Percentiles rank a stretch among this genome's conserved stretches.
phyloP scores from a whole-genome alignment of 1,284 basidiomycete species.

The Neonothopanus nambi region DNA sequence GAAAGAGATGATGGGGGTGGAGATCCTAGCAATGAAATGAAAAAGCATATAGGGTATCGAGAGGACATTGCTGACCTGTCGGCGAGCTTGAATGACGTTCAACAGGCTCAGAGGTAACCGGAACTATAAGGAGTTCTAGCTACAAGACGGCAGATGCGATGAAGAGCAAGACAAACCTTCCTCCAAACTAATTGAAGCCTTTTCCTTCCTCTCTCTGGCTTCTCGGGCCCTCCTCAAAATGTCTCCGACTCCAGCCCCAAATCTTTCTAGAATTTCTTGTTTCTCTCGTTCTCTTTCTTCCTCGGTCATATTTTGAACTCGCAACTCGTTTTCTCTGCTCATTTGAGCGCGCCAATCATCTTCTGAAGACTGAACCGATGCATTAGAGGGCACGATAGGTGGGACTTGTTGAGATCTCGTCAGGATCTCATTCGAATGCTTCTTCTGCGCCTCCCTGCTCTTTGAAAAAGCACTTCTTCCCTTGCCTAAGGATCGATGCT shows the following conservation, averaged over 20 bases:
- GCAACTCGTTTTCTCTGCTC: slow-evolving; percentile 53
- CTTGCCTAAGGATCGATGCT: slow-evolving; percentile 48
- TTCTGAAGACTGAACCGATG: neutral
- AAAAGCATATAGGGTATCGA: neutral
- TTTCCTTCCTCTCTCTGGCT: slow-evolving; percentile 35
- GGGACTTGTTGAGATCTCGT: slow-evolving; percentile 1
- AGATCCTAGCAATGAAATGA: neutral
- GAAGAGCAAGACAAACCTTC: neutral
- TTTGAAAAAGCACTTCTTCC: slow-evolving; percentile 61
- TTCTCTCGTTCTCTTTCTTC: slow-evolving; percentile 60
- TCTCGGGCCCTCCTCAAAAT: slow-evolving; percentile 55
- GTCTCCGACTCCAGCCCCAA: slow-evolving; percentile 64
- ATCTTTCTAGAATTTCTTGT: slow-evolving; percentile 62
- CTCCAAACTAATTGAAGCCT: slow-evolving; percentile 2
- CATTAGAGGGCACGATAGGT: neutral
- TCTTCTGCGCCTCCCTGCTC: slow-evolving; percentile 35
- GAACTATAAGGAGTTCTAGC: neutral
- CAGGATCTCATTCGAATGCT: slow-evolving; percentile 5
- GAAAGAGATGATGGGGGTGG: slow-evolving; percentile 7
- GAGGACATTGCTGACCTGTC: neutral
- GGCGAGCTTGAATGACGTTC: neutral
- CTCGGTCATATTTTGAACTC: slow-evolving; percentile 56
- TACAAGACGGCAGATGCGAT: neutral
- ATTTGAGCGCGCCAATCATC: slow-evolving; percentile 47
- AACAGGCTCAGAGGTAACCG: slow-evolving; percentile 10